phyloP scores from a whole-genome alignment of 148 eudicot genomes.

The Silene conica region DNA sequence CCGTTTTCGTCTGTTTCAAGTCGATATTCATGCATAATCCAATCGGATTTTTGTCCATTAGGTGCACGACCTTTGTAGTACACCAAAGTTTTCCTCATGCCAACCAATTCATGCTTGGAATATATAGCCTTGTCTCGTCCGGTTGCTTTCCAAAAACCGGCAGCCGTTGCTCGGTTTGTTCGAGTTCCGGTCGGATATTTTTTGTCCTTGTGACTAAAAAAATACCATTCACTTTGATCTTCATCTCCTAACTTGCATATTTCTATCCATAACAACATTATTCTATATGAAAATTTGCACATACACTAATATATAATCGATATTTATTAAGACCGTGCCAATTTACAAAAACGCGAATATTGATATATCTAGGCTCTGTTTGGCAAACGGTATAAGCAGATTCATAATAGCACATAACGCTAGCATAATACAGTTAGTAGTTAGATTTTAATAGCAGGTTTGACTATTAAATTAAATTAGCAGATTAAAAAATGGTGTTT shows the following conservation, averaged over 20 bases:
- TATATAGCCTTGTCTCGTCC: constrained; percentile 86
- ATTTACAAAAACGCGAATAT: too few species aligned
- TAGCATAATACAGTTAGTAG: too few species aligned
- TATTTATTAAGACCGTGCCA: neutral
- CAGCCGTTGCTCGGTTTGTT: constrained; percentile 78
- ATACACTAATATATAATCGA: too few species aligned
- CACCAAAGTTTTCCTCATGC: constrained; percentile 87
- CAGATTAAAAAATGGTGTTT: too few species aligned
- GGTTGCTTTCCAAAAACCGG: constrained; percentile 92
- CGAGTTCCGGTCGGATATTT: constrained; percentile 89
- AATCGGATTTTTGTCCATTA: constrained; percentile 78
- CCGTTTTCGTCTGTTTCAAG: constrained; percentile 82
- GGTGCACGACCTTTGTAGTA: constrained; percentile 86
- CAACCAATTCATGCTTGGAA: constrained; percentile 66
- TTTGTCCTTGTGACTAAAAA: constrained; percentile 90
- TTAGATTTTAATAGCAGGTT: too few species aligned
- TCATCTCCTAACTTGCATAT: constrained; percentile 66
- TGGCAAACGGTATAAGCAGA: too few species aligned
- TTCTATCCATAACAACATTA: constrained; percentile 27
- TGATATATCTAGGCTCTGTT: too few species aligned
- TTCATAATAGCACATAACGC: too few species aligned
- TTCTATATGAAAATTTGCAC: neutral
- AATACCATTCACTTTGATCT: constrained; percentile 83
- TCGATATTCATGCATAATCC: constrained; percentile 87
- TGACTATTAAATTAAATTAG: too few species aligned